phyloP scores from a whole-genome alignment of 2,329 filamentous ascomycete genomes.

The Alternaria alternata region DNA sequence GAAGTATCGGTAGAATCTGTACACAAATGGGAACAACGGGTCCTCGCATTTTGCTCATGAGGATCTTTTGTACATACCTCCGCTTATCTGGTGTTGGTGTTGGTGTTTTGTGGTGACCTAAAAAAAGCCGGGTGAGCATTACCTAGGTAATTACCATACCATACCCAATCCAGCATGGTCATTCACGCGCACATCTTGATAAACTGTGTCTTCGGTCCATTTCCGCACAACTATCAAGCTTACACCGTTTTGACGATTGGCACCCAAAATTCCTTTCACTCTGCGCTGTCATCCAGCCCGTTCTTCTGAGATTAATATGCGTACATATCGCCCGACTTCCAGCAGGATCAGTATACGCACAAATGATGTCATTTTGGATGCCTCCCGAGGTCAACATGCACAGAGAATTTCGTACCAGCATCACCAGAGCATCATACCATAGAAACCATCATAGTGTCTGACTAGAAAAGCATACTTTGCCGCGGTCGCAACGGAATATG shows the following conservation, averaged over 20 bases:
- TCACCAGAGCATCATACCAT: not conserved
- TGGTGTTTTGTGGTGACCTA: not conserved
- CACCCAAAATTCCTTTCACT: not conserved
- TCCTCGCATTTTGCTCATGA: no score
- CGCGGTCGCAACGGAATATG: no score
- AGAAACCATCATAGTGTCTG: not conserved
- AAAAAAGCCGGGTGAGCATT: not conserved
- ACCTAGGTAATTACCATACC: no score
- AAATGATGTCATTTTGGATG: conserved; percentile 2
- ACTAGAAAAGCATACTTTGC: not conserved
- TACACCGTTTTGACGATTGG: no score
- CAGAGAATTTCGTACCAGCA: no score
- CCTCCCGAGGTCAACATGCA: not conserved
- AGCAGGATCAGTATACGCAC: not conserved
- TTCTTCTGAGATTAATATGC: not conserved
- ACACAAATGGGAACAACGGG: no score
- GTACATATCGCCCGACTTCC: not conserved
- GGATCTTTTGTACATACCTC: no score
- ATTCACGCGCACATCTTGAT: no score
- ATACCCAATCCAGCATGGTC: no score
- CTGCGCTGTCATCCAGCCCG: not conserved
- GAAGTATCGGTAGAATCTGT: no score
- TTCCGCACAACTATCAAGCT: no score
- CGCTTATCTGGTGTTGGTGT: not conserved
- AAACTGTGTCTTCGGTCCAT: no score